Evolutionary conservation across 129 eudicot genomes (phyloP).

Genomic region (Lonicera japonica): DNA sequence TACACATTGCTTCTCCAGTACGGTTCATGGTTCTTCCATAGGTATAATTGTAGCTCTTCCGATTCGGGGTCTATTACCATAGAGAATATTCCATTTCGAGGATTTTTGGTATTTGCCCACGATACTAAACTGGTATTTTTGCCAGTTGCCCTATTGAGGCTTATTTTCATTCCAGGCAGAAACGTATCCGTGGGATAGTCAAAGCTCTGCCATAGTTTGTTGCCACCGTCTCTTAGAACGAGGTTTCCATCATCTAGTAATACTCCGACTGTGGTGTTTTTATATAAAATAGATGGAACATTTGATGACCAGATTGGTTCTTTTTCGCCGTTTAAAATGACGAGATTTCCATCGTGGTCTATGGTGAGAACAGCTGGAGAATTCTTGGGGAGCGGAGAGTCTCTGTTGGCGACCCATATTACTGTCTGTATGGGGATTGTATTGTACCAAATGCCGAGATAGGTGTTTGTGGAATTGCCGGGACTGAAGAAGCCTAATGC

Average conservation of each 20-base stretch:
- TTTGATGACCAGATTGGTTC: constrained; percentile 3
- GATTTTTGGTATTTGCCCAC: background rate
- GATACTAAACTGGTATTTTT: background rate
- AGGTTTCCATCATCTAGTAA: background rate
- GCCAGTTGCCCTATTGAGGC: background rate
- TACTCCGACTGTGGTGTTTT: background rate
- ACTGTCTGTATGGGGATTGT: background rate
- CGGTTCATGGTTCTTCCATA: background rate
- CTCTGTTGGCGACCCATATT: constrained; percentile 4
- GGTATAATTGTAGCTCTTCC: background rate
- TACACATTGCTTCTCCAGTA: constrained; percentile 30
- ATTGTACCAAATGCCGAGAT: constrained; percentile 1
- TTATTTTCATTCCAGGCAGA: background rate
- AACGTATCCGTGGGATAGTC: constrained; percentile 4
- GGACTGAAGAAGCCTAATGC: constrained; percentile 9
- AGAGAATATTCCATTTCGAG: background rate
- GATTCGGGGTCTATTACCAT: background rate
- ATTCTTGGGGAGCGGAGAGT: background rate
- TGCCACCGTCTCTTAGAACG: background rate
- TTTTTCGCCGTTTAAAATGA: background rate
- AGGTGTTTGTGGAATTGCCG: background rate
- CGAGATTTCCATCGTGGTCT: background rate
- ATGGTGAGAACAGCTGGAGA: background rate
- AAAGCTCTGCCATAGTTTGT: constrained; percentile 1
- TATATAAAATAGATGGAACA: background rate